phyloP scores from a whole-genome alignment of 768 basidiomycete genomes.

The Mycena maculata region DNA sequence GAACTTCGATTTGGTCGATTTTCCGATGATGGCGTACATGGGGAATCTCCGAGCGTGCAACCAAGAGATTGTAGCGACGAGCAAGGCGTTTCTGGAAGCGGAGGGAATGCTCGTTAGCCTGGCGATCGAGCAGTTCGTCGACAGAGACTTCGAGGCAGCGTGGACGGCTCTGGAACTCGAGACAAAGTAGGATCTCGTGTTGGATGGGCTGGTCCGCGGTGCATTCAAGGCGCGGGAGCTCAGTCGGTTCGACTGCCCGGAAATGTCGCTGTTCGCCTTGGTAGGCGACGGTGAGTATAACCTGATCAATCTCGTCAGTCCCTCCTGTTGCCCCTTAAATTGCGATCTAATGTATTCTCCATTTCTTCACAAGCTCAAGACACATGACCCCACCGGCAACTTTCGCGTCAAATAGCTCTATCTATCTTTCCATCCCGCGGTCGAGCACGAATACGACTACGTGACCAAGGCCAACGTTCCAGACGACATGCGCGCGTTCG shows the following conservation, averaged over 20 bases:
- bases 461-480: not conserved
- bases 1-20: conserved; percentile 3
- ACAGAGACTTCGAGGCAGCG: conserved; percentile 6
- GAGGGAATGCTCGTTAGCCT: conserved; percentile 1
- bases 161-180: conserved; percentile 2
- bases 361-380: conserved; percentile 14
- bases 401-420: conserved; percentile 10
- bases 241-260: conserved; percentile 19
- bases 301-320: conserved; percentile 12
- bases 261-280: conserved; percentile 17
- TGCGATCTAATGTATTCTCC: too few species aligned
- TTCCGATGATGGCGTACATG: not conserved
- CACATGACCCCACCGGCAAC: conserved; percentile 18
- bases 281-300: conserved; percentile 4
- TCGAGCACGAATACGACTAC: not conserved
- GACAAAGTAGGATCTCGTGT: not conserved
- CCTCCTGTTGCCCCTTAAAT: too few species aligned
- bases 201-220: conserved; percentile 12
- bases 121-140: conserved; percentile 2
- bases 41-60: not conserved
- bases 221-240: conserved; percentile 14
- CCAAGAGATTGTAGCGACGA: not conserved
- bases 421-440: not conserved
- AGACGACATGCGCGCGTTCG: conserved; percentile 7
- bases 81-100: not conserved